These are phyloP conservation scores for Straminergon stramineum DNA, from an alignment of 225 moss, liverwort and hornwort species.

Conservation along the genomic window DNA sequence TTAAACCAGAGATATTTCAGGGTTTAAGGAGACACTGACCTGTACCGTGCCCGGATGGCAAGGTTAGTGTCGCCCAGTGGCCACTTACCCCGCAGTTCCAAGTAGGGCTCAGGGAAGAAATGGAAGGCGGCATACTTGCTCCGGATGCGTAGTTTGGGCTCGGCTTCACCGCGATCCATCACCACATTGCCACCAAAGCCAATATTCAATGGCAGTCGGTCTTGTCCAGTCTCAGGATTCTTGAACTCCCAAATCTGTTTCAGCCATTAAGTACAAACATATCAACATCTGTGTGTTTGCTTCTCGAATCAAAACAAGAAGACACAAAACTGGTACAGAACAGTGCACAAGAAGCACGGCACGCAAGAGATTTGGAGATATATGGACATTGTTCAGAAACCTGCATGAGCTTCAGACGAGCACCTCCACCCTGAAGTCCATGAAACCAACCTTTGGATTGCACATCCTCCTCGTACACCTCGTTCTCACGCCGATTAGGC, in stretches of 20 bases:
- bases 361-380: background rate
- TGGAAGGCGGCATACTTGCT: conserved; percentile 66
- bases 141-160: conserved; percentile 70
- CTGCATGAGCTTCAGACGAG: conserved; percentile 92
- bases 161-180: conserved; percentile 59
- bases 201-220: conserved; percentile 44
- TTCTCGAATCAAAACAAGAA: background rate
- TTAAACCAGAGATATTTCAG: background rate
- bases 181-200: conserved; percentile 80
- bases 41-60: conserved; percentile 70
- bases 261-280: background rate
- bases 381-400: conserved; percentile 1
- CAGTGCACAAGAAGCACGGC: background rate
- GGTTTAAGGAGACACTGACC: conserved; percentile 23
- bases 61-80: conserved; percentile 59
- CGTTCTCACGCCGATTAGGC: conserved; percentile 14
- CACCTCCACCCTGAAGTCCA: conserved; percentile 81
- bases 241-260: conserved; percentile 72
- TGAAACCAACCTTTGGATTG: conserved; percentile 52
- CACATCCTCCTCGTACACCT: conserved; percentile 21
- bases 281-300: background rate
- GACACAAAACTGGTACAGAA: background rate
- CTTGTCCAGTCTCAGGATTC: conserved; percentile 28
- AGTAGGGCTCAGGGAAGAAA: conserved; percentile 68
- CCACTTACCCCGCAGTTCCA: conserved; percentile 87